phyloP scores from a whole-genome alignment of 163 green algal species.

The Chlamydomonas reinhardtii region DNA sequence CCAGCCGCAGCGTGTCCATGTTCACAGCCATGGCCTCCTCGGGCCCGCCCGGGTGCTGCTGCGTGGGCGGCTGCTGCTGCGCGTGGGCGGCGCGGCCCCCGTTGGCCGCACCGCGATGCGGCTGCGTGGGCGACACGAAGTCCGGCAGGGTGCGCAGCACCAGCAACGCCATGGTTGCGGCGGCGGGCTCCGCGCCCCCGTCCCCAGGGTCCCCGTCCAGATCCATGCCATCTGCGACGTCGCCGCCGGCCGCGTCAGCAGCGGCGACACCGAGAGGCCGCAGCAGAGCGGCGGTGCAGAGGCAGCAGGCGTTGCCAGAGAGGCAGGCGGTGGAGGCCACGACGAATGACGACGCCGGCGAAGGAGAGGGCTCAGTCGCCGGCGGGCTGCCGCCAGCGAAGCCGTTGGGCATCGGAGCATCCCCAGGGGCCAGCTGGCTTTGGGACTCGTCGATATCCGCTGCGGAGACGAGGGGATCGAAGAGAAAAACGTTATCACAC shows the following conservation, averaged over 20 bases:
- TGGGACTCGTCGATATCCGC: no score
- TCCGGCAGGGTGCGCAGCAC: conserved; percentile 22
- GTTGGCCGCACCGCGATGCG: neutral
- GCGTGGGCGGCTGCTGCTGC: neutral
- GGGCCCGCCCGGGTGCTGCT: no score
- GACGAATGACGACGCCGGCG: no score
- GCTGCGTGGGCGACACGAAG: neutral
- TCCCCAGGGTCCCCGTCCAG: neutral
- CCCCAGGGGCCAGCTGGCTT: no score
- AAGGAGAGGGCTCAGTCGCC: no score
- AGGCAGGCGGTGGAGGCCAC: conserved; percentile 2
- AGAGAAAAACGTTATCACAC: no score
- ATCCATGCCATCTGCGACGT: neutral
- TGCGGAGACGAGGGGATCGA: no score
- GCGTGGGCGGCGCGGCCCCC: neutral
- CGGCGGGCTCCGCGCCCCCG: neutral
- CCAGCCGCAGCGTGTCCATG: conserved; percentile 35
- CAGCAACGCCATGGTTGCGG: neutral
- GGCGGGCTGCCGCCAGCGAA: no score
- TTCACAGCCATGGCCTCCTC: neutral
- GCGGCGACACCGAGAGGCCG: neutral
- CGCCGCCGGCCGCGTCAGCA: neutral
- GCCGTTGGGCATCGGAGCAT: neutral
- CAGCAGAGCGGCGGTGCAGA: neutral
- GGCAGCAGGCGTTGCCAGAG: conserved; percentile 30